These are phyloP conservation scores for Monosporascus cannonballus DNA, from an alignment of 2,329 filamentous ascomycete species.

Conservation along the genomic window DNA sequence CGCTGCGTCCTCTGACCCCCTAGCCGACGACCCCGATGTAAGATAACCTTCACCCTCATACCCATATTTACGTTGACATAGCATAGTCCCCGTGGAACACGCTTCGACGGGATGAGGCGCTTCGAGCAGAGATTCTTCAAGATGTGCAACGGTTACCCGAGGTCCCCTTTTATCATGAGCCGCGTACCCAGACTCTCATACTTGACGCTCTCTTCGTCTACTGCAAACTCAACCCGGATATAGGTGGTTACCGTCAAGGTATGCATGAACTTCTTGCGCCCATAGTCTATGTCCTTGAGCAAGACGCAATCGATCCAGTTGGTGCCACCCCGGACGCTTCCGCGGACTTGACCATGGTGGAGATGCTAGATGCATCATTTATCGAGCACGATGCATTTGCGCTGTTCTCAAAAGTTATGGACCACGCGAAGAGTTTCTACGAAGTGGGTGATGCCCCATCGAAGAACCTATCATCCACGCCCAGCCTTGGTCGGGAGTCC, in stretches of 20 bases:
- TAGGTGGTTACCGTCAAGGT: slow-evolving; percentile 90
- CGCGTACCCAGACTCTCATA: slow-evolving; percentile 71
- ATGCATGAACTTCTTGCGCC: slow-evolving; percentile 97
- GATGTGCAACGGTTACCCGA: slow-evolving; percentile 93
- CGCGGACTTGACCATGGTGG: slow-evolving; percentile 49
- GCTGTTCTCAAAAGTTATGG: slow-evolving; percentile 83
- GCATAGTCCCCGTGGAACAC: slow-evolving; percentile 82
- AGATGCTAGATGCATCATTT: slow-evolving; percentile 64
- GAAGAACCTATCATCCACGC: slow-evolving; percentile 14
- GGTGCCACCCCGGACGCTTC: slow-evolving; percentile 26
- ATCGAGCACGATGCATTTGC: slow-evolving; percentile 89
- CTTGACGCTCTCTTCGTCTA: slow-evolving; percentile 90
- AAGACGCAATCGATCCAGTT: slow-evolving; percentile 64
- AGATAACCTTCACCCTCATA: slow-evolving; percentile 13
- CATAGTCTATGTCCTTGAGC: slow-evolving; percentile 75
- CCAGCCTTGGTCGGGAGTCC: slow-evolving; percentile 28
- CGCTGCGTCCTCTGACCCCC: slow-evolving; percentile 67
- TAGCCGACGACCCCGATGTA: slow-evolving; percentile 70
- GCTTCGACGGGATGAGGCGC: slow-evolving; percentile 75
- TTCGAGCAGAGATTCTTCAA: slow-evolving; percentile 84
- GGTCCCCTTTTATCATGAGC: slow-evolving; percentile 80
- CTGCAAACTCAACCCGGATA: slow-evolving; percentile 81
- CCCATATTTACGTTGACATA: slow-evolving; percentile 8
- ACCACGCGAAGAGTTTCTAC: slow-evolving; percentile 79
- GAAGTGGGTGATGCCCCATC: slow-evolving; percentile 51